phyloP scores from a whole-genome alignment of 148 eudicot genomes.

The Camellia granthamiana region DNA sequence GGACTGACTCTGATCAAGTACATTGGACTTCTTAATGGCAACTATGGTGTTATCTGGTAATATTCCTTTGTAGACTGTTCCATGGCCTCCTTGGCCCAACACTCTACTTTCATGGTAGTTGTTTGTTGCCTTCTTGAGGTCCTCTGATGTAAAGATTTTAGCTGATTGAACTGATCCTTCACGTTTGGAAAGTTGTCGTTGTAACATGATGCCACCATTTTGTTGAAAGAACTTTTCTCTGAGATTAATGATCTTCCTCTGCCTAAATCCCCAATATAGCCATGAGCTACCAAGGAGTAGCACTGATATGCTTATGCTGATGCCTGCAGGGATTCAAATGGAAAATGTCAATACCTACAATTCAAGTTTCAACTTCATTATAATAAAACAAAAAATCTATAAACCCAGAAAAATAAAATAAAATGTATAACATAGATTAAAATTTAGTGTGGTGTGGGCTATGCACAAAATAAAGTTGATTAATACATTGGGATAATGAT shows the following conservation, averaged over 20 bases:
- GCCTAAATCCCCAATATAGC: not conserved
- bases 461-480: too few relatives aligned
- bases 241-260: not conserved
- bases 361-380: too few relatives aligned
- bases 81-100: not conserved
- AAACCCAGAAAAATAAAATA: too few relatives aligned
- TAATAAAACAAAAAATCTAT: too few relatives aligned
- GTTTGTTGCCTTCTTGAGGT: not conserved
- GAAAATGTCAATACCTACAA: too few relatives aligned
- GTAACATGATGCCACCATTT: not conserved
- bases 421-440: too few relatives aligned
- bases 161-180: not conserved
- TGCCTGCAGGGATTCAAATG: not conserved
- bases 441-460: too few relatives aligned
- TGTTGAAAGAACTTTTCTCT: not conserved
- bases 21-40: slow-evolving; percentile 4
- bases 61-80: not conserved
- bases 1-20: not conserved
- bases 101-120: not conserved
- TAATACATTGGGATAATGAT: too few relatives aligned
- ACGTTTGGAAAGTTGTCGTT: not conserved
- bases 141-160: not conserved
- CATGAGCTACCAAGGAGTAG: not conserved
- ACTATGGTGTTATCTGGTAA: not conserved
- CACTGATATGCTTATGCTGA: not conserved